Evolutionary conservation across 164 flowering plant genomes (phyloP).

Genomic region (Vitis cinerea): DNA sequence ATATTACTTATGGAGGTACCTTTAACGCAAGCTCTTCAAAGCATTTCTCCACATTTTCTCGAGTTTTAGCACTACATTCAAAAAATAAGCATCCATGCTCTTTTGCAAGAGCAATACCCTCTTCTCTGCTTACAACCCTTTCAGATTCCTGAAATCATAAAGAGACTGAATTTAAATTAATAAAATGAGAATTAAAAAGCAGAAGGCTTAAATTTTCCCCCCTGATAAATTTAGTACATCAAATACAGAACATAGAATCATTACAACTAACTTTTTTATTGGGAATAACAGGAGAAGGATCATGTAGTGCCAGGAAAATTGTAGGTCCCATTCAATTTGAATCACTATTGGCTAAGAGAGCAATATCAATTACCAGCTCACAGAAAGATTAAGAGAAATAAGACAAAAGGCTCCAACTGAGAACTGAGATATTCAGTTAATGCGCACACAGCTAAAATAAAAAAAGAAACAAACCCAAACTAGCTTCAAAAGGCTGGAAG

Average conservation of each 20-base stretch:
- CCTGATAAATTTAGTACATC: no score
- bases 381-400: background rate
- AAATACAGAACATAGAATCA: no score
- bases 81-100: conserved; percentile 62
- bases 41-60: conserved; percentile 76
- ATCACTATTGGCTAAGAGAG: no score
- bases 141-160: conserved; percentile 53
- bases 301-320: no score
- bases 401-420: background rate
- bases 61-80: conserved; percentile 85
- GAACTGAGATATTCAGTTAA: background rate
- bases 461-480: no score
- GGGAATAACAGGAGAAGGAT: no score
- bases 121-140: conserved; percentile 77
- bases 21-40: conserved; percentile 80
- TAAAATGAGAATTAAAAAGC: no score
- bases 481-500: background rate
- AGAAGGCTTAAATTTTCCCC: no score
- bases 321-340: no score
- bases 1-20: conserved; percentile 31
- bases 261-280: no score
- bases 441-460: no score
- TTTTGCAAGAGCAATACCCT: conserved; percentile 66
- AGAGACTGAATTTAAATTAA: background rate
- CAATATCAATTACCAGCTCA: background rate